Evolutionary conservation across 495 filamentous ascomycete species (phyloP).

Genomic region (Staphylotrichum tortipilum): DNA sequence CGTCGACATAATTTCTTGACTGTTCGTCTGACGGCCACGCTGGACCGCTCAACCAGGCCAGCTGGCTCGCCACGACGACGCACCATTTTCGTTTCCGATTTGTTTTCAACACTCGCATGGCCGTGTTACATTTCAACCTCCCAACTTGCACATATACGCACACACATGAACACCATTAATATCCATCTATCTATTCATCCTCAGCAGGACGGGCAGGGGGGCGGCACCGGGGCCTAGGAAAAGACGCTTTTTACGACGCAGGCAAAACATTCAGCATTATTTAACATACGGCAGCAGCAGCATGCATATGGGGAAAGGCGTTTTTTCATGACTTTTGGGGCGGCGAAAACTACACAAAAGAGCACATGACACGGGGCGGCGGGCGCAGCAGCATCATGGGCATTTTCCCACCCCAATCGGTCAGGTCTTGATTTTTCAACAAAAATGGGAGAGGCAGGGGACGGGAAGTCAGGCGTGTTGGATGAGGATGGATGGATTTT

Average conservation of each 20-base stretch:
- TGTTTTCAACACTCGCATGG: constrained; percentile 22
- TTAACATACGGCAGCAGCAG: constrained; percentile 10
- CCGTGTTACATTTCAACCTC: constrained; percentile 11
- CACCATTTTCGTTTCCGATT: too few relatives aligned
- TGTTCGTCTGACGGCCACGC: background rate
- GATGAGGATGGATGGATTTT: constrained; percentile 7
- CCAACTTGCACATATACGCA: constrained; percentile 10
- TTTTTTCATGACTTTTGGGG: constrained; percentile 8
- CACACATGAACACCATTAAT: constrained; percentile 9
- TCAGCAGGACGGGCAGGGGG: constrained; percentile 7
- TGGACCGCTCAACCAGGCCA: constrained; percentile 3
- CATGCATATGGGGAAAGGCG: constrained; percentile 15
- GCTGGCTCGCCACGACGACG: background rate
- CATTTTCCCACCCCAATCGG: constrained; percentile 2
- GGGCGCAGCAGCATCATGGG: too few relatives aligned
- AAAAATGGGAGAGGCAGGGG: constrained; percentile 19
- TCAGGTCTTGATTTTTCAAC: constrained; percentile 27
- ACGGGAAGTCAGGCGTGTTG: constrained; percentile 1
- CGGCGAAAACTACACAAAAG: background rate
- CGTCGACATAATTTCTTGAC: constrained; percentile 19
- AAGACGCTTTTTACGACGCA: constrained; percentile 10
- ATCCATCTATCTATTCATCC: constrained; percentile 12
- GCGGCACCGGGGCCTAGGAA: constrained; percentile 1
- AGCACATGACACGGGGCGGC: constrained; percentile 4
- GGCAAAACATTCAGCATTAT: constrained; percentile 3